A percentile compares a stretch with the other conserved stretches of the same genome.
Conservation (phyloP, 192 early-diverging fungal genomes). For the Pilobolus umbonatus region DNA sequence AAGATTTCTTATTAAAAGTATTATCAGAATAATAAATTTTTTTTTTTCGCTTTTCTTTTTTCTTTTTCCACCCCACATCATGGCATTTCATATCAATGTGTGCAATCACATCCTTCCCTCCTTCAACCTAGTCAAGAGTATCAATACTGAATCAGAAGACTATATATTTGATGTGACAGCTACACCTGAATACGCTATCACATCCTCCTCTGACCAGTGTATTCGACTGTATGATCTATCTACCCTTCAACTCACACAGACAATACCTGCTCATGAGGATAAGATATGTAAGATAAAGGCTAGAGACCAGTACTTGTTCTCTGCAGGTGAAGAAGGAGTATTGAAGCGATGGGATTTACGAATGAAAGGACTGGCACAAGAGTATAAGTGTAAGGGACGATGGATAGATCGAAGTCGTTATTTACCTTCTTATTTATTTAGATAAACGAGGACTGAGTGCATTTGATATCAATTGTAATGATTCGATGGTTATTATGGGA, state of each 20-base stretch:
- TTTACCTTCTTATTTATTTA: neutral
- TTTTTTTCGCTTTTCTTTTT: neutral
- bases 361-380: constrained; percentile 44
- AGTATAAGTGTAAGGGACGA: constrained; percentile 48
- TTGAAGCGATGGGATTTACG: constrained; percentile 69
- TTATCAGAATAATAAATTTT: no score
- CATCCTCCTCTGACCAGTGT: constrained; percentile 58
- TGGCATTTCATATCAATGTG: constrained; percentile 3
- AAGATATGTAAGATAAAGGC: constrained; percentile 59
- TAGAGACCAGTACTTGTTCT: constrained; percentile 52
- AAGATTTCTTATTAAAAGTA: no score
- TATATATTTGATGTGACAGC: constrained; percentile 57
- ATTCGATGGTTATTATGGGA: constrained; percentile 49
- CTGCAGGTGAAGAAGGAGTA: constrained; percentile 59
- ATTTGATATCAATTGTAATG: constrained; percentile 49
- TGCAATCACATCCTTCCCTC: constrained; percentile 35
- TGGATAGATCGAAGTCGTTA: neutral
- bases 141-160: constrained; percentile 41
- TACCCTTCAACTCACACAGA: constrained; percentile 40
- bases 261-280: constrained; percentile 51
- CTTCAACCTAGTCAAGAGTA: constrained; percentile 31
- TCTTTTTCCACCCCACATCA: neutral
- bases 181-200: constrained; percentile 38
- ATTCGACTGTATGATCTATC: constrained; percentile 61
- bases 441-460: constrained; percentile 39